These are phyloP conservation scores for Debaryomyces udenii DNA, from an alignment of 1,139 yeast genomes.

Conservation along the genomic window DNA sequence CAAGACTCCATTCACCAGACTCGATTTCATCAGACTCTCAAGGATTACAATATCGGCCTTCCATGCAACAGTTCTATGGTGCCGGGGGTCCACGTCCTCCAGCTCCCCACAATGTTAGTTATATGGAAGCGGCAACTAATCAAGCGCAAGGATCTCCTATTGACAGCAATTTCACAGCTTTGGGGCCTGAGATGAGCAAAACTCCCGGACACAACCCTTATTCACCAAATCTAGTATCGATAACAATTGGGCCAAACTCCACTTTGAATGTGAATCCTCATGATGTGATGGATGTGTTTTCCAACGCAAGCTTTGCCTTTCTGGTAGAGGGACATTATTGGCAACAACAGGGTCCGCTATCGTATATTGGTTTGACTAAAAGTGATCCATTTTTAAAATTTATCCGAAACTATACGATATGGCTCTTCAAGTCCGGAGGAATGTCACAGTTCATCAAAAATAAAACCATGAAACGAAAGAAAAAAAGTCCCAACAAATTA, in stretches of 20 bases:
- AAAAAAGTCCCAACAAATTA: constrained; percentile 4
- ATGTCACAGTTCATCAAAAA: constrained; percentile 35
- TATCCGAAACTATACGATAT: constrained; percentile 40
- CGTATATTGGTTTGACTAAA: constrained; percentile 47
- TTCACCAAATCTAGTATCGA: constrained; percentile 22
- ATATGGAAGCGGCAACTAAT: too few relatives aligned
- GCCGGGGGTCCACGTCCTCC: too few relatives aligned
- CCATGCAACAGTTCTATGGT: too few relatives aligned
- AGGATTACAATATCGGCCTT: too few relatives aligned
- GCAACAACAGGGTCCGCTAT: constrained; percentile 47
- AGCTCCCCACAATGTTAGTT: too few relatives aligned
- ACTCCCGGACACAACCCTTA: constrained; percentile 10
- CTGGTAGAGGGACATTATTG: constrained; percentile 42
- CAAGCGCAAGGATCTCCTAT: background rate
- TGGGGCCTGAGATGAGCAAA: constrained; percentile 6
- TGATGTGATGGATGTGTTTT: constrained; percentile 39
- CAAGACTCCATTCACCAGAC: constrained; percentile 2
- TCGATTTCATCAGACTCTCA: too few relatives aligned
- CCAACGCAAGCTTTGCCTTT: constrained; percentile 42
- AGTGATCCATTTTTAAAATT: constrained; percentile 46
- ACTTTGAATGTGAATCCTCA: constrained; percentile 37
- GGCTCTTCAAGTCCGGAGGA: constrained; percentile 40
- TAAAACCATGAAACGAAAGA: constrained; percentile 21
- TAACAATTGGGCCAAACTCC: constrained; percentile 44
- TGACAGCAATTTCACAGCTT: background rate